These are phyloP conservation scores for Paramecium octaurelia DNA, from an alignment of 73 alveolate genomes.

Conservation along the genomic window DNA sequence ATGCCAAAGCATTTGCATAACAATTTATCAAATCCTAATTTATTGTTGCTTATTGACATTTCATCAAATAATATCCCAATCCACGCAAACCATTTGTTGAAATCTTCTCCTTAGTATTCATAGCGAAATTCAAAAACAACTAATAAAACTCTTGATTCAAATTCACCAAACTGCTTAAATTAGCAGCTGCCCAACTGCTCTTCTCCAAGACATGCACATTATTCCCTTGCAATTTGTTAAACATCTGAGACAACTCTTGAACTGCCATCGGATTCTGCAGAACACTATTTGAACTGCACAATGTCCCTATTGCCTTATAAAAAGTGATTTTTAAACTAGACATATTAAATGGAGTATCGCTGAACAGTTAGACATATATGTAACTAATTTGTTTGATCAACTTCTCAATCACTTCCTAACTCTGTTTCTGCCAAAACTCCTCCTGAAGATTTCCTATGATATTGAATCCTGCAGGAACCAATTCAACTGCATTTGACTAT, in stretches of 20 bases:
- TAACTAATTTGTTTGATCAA: neutral
- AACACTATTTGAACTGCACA: neutral
- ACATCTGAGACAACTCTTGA: neutral
- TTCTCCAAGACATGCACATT: slow-evolving; percentile 32
- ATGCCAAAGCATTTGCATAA: neutral
- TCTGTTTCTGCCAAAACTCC: neutral
- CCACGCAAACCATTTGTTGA: slow-evolving; percentile 47
- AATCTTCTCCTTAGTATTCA: neutral
- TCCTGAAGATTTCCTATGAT: neutral
- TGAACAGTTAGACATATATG: neutral
- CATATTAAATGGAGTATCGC: neutral
- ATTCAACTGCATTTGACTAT: neutral
- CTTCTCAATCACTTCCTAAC: neutral
- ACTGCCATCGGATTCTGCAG: neutral
- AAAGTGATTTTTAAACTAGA: slow-evolving; percentile 6
- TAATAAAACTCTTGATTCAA: neutral
- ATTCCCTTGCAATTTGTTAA: neutral
- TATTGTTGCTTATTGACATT: neutral
- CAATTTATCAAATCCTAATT: neutral
- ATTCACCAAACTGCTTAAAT: neutral
- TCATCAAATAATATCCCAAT: slow-evolving; percentile 23
- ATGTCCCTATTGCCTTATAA: slow-evolving; percentile 24
- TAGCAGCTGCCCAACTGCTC: slow-evolving; percentile 55
- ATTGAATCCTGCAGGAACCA: slow-evolving; percentile 31
- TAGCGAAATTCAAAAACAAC: neutral